Conservation (phyloP, 2,329 filamentous ascomycete genomes). For the Paecilomyces sp. region DNA sequence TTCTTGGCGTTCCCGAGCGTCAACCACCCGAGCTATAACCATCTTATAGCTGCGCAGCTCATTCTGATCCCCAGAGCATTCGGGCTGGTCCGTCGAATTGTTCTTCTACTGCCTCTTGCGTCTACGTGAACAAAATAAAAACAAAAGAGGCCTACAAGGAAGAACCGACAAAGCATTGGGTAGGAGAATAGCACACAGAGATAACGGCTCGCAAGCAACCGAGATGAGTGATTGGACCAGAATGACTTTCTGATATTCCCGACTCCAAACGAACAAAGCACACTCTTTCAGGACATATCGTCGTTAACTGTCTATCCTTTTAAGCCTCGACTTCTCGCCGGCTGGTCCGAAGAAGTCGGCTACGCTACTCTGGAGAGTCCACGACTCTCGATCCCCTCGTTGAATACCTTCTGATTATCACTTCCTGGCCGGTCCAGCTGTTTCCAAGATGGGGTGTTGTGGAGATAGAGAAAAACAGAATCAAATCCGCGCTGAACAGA, state of each 20-base stretch:
- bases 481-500: constrained; percentile 71
- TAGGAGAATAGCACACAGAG: neutral
- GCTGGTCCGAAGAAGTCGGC: neutral
- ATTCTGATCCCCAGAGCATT: neutral
- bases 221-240: neutral
- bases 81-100: neutral
- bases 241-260: neutral
- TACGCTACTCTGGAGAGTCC: neutral
- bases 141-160: neutral
- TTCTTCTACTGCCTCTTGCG: neutral
- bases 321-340: neutral
- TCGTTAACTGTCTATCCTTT: neutral
- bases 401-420: neutral
- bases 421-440: constrained; percentile 22
- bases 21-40: neutral
- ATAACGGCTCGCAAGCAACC: neutral
- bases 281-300: neutral
- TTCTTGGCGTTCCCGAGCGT: neutral
- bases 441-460: constrained; percentile 55
- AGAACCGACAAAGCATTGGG: neutral
- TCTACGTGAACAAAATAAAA: neutral
- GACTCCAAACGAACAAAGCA: neutral
- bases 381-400: neutral
- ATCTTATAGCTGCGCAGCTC: neutral
- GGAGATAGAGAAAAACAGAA: constrained; percentile 53